Evolutionary conservation across 2,329 filamentous ascomycete genomes (phyloP).

Genomic region (Aureobasidium lini): DNA sequence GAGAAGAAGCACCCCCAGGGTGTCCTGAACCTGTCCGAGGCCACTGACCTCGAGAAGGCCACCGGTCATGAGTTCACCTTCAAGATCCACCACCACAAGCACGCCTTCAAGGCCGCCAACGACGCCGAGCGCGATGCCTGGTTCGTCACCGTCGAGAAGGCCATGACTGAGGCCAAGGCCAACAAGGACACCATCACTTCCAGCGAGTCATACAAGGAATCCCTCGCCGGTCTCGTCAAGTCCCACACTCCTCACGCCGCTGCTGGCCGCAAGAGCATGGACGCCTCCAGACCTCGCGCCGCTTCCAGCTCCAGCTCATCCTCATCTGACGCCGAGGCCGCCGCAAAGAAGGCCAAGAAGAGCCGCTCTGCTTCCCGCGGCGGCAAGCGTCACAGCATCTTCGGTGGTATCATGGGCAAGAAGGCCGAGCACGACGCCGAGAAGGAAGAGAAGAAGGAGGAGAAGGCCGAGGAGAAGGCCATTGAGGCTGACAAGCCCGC

Average conservation of each 20-base stretch:
- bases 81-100: constrained; percentile 80
- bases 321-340: constrained; percentile 35
- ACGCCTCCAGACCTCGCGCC: constrained; percentile 25
- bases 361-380: constrained; percentile 53
- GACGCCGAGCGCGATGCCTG: constrained; percentile 82
- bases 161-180: constrained; percentile 79
- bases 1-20: constrained; percentile 76
- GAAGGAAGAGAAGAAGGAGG: constrained; percentile 31
- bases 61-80: constrained; percentile 78
- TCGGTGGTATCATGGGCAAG: constrained; percentile 52
- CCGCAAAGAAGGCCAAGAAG: constrained; percentile 34
- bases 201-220: constrained; percentile 82
- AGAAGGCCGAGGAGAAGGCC: constrained; percentile 29
- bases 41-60: constrained; percentile 66
- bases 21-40: constrained; percentile 70
- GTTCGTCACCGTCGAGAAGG: constrained; percentile 75
- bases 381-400: constrained; percentile 50
- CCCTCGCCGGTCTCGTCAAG: constrained; percentile 58
- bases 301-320: constrained; percentile 32
- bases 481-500: constrained; percentile 26
- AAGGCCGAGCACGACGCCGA: constrained; percentile 46
- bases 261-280: constrained; percentile 32
- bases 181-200: constrained; percentile 64
- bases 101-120: constrained; percentile 78
- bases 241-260: constrained; percentile 26